Percentiles rank a stretch among this genome's conserved stretches.
Evolutionary conservation across 306 rosid genomes (phyloP).

Genomic region (Psophocarpus tetragonolobus): DNA sequence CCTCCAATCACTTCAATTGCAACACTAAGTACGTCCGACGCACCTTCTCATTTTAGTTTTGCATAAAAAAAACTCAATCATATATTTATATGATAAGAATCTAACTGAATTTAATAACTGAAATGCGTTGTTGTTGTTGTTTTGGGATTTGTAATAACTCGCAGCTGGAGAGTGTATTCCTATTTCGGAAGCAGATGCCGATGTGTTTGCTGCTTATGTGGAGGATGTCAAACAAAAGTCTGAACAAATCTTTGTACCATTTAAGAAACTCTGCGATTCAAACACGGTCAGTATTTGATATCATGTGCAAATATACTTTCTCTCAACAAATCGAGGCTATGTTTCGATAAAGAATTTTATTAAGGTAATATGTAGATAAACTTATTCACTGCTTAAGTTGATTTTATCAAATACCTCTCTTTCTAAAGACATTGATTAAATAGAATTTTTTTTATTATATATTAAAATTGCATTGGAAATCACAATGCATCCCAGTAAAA

Average conservation of each 20-base stretch:
- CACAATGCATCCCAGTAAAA: no score
- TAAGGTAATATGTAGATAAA: no score
- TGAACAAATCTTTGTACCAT: constrained; percentile 67
- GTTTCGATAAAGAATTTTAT: no score
- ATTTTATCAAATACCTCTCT: no score
- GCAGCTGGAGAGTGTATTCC: constrained; percentile 76
- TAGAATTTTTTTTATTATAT: no score
- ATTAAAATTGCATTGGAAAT: no score
- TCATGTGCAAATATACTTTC: not conserved
- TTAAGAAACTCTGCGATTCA: constrained; percentile 56
- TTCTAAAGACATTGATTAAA: no score
- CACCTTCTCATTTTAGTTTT: not conserved
- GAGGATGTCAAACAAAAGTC: constrained; percentile 60
- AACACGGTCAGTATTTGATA: constrained; percentile 42
- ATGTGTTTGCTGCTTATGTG: constrained; percentile 57
- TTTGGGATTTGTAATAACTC: constrained; percentile 23
- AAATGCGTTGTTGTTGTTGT: constrained; percentile 26
- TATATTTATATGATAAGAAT: constrained; percentile 5
- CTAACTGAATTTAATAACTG: constrained; percentile 15
- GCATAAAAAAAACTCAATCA: not conserved
- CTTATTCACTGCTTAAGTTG: no score
- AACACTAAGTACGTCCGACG: constrained; percentile 57
- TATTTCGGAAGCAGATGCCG: constrained; percentile 55
- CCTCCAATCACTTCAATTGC: constrained; percentile 71
- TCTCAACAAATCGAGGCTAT: not conserved